These are phyloP conservation scores for Populus tremula DNA, from an alignment of 345 rosid genomes.

Conservation along the genomic window DNA sequence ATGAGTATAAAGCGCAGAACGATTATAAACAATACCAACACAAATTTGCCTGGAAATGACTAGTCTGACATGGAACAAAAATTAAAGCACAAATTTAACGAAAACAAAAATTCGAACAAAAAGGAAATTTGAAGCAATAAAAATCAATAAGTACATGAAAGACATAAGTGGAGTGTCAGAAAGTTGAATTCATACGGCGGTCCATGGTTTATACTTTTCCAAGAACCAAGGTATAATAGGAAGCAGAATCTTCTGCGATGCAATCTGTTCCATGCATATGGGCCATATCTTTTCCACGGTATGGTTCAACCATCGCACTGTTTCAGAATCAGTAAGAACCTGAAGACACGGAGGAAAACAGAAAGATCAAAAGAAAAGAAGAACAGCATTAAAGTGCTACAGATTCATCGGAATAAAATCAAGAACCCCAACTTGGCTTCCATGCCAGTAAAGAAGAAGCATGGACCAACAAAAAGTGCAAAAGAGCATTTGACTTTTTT, in stretches of 20 bases:
- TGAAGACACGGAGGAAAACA: conserved; percentile 22
- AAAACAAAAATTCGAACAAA: neutral
- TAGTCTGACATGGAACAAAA: neutral
- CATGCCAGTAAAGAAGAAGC: no score
- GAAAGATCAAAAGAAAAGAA: conserved; percentile 2
- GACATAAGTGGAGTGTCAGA: neutral
- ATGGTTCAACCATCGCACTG: conserved; percentile 87
- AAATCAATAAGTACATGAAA: neutral
- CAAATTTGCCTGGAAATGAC: no score
- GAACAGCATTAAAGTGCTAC: conserved; percentile 2
- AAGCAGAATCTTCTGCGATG: conserved; percentile 82
- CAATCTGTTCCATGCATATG: conserved; percentile 81
- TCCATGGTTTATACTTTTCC: conserved; percentile 96
- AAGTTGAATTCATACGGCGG: conserved; percentile 52
- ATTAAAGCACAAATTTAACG: neutral
- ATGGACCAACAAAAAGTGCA: no score
- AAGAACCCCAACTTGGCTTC: no score
- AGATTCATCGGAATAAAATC: no score
- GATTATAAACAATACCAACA: no score
- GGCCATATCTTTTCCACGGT: conserved; percentile 92
- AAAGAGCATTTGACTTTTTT: no score
- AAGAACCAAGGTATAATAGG: conserved; percentile 97
- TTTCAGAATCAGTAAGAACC: conserved; percentile 85
- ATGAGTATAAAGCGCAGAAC: neutral
- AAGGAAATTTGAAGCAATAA: neutral